Evolutionary conservation across 352 stramenopile genomes (phyloP).

Genomic region (Pythium rishiriense): DNA sequence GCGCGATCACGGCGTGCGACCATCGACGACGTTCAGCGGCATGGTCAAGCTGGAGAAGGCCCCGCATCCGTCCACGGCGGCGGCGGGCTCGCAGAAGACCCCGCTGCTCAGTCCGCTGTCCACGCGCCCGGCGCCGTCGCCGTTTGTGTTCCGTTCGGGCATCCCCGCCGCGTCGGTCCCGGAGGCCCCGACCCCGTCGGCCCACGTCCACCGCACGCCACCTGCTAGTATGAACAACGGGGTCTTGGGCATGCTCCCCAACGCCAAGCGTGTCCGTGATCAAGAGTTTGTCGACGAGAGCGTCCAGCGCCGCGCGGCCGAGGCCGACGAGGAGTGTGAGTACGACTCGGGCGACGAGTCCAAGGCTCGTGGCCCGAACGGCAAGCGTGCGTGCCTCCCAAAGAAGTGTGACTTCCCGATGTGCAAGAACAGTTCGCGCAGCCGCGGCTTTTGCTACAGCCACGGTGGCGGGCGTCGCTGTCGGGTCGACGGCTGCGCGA

Average conservation of each 20-base stretch:
- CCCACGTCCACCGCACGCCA: conserved; percentile 20
- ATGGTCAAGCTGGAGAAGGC: conserved; percentile 30
- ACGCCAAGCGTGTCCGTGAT: conserved; percentile 19
- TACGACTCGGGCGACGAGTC: conserved; percentile 15
- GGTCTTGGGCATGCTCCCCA: conserved; percentile 12
- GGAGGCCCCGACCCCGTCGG: conserved; percentile 14
- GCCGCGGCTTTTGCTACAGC: conserved; percentile 79
- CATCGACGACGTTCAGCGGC: conserved; percentile 9
- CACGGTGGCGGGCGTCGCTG: conserved; percentile 68
- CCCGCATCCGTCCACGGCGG: neutral
- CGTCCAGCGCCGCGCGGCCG: conserved; percentile 2
- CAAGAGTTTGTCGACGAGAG: conserved; percentile 19
- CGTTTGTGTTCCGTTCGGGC: conserved; percentile 18
- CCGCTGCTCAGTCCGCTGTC: conserved; percentile 1
- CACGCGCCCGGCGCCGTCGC: neutral
- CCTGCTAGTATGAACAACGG: neutral
- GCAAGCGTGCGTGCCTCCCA: conserved; percentile 66
- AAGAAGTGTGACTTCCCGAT: conserved; percentile 86
- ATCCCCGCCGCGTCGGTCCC: conserved; percentile 19
- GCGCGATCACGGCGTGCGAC: neutral
- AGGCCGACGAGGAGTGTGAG: conserved; percentile 21
- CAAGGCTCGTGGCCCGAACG: neutral
- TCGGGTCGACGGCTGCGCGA: conserved; percentile 63
- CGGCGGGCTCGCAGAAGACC: conserved; percentile 5
- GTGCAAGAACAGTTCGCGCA: conserved; percentile 82